phyloP scores from a whole-genome alignment of 371 early-diverging fungal genomes.

The Mucor lusitanicus region DNA sequence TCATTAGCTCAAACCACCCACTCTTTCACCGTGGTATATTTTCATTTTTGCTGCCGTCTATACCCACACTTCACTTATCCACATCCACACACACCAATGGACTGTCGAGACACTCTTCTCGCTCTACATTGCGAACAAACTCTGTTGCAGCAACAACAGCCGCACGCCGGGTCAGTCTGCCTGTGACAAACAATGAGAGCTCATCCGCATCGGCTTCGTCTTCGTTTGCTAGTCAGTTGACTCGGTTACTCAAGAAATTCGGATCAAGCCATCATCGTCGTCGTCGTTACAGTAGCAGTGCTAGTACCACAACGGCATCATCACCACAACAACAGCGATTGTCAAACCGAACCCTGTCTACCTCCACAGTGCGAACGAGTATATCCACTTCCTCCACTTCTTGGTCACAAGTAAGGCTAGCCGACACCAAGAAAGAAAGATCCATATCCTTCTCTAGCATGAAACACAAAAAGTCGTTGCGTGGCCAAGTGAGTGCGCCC shows the following conservation, averaged over 20 bases:
- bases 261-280: background rate
- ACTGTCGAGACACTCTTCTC: slow-evolving; percentile 19
- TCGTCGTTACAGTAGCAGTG: background rate
- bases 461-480: background rate
- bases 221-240: slow-evolving; percentile 4
- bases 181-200: background rate
- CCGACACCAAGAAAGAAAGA: background rate
- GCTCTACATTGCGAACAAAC: slow-evolving; percentile 5
- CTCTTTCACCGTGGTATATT: slow-evolving; percentile 19
- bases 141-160: background rate
- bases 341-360: slow-evolving; percentile 3
- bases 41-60: slow-evolving; percentile 20
- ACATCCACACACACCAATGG: slow-evolving; percentile 8
- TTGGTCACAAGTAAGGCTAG: slow-evolving; percentile 14
- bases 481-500: slow-evolving; percentile 6
- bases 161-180: background rate
- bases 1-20: slow-evolving; percentile 22
- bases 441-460: background rate
- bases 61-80: slow-evolving; percentile 8
- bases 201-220: background rate
- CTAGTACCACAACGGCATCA: background rate
- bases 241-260: slow-evolving; percentile 5
- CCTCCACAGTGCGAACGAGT: slow-evolving; percentile 8
- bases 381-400: slow-evolving; percentile 2
- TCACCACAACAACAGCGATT: background rate